Base-by-base conservation (phyloP, 352 stramenopile genomes). In the Phytopythium montanum region DNA sequence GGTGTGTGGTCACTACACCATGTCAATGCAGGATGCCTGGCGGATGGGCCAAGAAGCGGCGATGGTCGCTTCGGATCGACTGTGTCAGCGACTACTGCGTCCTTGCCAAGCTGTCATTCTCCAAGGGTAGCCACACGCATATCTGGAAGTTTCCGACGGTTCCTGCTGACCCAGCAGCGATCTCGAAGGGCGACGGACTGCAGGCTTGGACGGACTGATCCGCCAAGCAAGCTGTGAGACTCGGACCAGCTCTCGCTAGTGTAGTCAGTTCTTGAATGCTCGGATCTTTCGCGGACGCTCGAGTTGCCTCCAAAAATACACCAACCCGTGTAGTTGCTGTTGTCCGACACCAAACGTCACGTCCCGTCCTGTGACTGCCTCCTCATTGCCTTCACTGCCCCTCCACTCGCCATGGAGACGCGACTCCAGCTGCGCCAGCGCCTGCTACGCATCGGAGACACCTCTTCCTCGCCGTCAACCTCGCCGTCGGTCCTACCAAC, bases 381-480 rank as follows among this genome's bases (percentile, higher is more conserved):
- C 28, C 12, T 13, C 23, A 14, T 16, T 29, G 5, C 13, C 42
- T 29, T 21, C 10, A 3, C 23, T n/a, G 5, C 10, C 31, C 6
- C 44, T 50, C 44, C 44, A 31, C 31, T 19, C 23, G 19, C 23
- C 56, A 82, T 79, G 73, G 68, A 79, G 62, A 77, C 73, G 39
- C 63, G 73, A 18, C 60, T 79, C 28, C 65, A 70, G 10, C 59
- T 82, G 16, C 64, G 73, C 9, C 63, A 61, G n/a, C 59, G 70
- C 0, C 56, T 82, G 49, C 70, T 82, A n/a, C 73, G 73, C 45
- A 81, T 87, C 53, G 58, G 74, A 3, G 61, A 71, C 42, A 48
- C 2, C 28, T 54, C 39, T 46, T 49, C 2, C 28, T 54, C 39
- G 26, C 31, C 50, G 1, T 56, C 19, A 18, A 39, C 36, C 9